These are phyloP conservation scores for Alternaria triticina DNA, from an alignment of 2,329 filamentous ascomycete species.

Conservation along the genomic window DNA sequence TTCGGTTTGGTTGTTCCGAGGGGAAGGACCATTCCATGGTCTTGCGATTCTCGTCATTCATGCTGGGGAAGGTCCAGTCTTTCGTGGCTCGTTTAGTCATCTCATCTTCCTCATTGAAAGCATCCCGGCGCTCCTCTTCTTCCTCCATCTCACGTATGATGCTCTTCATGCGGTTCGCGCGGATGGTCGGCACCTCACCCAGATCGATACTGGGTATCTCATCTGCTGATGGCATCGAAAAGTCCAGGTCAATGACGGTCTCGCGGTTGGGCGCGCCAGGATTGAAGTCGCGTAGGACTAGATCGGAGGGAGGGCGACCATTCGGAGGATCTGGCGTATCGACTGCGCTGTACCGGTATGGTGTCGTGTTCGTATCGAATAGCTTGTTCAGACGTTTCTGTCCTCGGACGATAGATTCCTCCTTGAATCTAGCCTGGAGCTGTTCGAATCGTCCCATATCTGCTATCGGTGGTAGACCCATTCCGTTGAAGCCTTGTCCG, in stretches of 20 bases:
- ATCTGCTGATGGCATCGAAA: conserved; percentile 50
- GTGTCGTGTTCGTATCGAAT: conserved; percentile 62
- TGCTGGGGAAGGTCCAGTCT: conserved; percentile 62
- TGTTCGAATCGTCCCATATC: conserved; percentile 44
- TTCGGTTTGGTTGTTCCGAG: conserved; percentile 46
- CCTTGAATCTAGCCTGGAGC: conserved; percentile 59
- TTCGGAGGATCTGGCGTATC: conserved; percentile 50
- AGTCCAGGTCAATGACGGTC: conserved; percentile 65
- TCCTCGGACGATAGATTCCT: conserved; percentile 64
- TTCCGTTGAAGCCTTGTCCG: conserved; percentile 39
- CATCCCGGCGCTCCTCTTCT: conserved; percentile 47
- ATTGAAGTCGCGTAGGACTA: conserved; percentile 58
- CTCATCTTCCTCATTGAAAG: conserved; percentile 34
- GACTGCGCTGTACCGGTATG: conserved; percentile 65
- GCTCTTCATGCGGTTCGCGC: conserved; percentile 60
- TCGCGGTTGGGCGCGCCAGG: conserved; percentile 54
- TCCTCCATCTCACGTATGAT: conserved; percentile 53
- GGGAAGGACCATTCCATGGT: conserved; percentile 64
- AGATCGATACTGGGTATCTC: conserved; percentile 52
- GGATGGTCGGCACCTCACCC: conserved; percentile 62
- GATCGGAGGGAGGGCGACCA: conserved; percentile 59
- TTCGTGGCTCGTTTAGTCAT: conserved; percentile 52
- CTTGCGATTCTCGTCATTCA: conserved; percentile 51
- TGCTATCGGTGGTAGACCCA: conserved; percentile 43
- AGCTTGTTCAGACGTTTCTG: conserved; percentile 63